These are phyloP conservation scores for Didymella pomorum DNA, from an alignment of 2,329 filamentous ascomycete species.

Conservation along the genomic window DNA sequence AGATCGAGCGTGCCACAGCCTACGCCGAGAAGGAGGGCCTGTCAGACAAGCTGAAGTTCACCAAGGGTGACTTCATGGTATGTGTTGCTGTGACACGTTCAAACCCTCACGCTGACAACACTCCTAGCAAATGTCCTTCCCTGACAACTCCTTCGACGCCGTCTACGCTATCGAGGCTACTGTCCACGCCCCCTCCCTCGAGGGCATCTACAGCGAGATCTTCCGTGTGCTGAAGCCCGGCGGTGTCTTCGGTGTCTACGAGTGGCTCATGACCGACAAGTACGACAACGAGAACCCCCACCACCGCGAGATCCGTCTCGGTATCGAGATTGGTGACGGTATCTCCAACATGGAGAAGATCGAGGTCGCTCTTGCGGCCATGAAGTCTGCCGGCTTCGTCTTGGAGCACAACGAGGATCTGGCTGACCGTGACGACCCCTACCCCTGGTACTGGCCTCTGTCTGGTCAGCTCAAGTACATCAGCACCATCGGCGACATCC, in stretches of 20 bases:
- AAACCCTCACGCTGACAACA: constrained; percentile 17
- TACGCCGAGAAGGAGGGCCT: constrained; percentile 86
- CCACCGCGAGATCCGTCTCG: constrained; percentile 89
- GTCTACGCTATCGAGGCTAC: constrained; percentile 98
- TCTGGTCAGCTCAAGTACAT: constrained; percentile 86
- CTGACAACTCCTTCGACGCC: constrained; percentile 89
- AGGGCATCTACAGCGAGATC: constrained; percentile 93
- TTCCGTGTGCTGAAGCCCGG: constrained; percentile 95
- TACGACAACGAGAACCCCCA: constrained; percentile 89
- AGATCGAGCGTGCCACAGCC: constrained; percentile 89
- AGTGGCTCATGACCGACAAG: constrained; percentile 97
- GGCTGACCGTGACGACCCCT: constrained; percentile 74
- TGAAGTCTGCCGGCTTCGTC: constrained; percentile 87
- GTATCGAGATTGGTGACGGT: constrained; percentile 94
- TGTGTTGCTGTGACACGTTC: constrained; percentile 11
- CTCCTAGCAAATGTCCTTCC: constrained; percentile 86
- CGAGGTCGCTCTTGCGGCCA: constrained; percentile 79
- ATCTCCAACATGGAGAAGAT: constrained; percentile 97
- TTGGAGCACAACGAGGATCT: constrained; percentile 86
- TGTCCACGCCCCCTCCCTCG: constrained; percentile 88
- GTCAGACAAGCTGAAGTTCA: constrained; percentile 79
- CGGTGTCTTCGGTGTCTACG: constrained; percentile 94
- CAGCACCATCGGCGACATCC: constrained; percentile 78
- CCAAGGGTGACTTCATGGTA: constrained; percentile 97
- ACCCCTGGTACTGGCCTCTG: constrained; percentile 95